Evolutionary conservation across 2,329 filamentous ascomycete genomes (phyloP).

Genomic region (Byssoonygena ceratinophila): DNA sequence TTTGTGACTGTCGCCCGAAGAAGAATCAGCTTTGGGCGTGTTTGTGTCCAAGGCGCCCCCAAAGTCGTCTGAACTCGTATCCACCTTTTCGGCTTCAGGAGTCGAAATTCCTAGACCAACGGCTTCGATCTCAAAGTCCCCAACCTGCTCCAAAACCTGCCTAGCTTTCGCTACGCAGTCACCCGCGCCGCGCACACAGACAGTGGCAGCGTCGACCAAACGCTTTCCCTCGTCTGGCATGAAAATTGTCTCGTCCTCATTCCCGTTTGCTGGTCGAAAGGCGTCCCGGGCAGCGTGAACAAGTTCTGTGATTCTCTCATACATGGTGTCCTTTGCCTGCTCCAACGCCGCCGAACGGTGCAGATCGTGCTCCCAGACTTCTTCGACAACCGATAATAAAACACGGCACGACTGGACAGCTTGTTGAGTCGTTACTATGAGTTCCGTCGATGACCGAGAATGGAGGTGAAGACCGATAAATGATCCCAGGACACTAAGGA

Average conservation of each 20-base stretch:
- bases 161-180: slow-evolving; percentile 85
- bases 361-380: slow-evolving; percentile 67
- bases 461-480: slow-evolving; percentile 91
- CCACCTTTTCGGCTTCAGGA: slow-evolving; percentile 3
- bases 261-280: slow-evolving; percentile 56
- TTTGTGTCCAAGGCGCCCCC: slow-evolving; percentile 4
- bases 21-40: background rate
- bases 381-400: slow-evolving; percentile 68
- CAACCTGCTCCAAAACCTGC: slow-evolving; percentile 73
- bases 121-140: slow-evolving; percentile 72
- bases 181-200: slow-evolving; percentile 78
- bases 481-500: slow-evolving; percentile 80
- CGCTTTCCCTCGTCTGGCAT: slow-evolving; percentile 67
- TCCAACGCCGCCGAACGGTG: slow-evolving; percentile 57
- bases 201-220: slow-evolving; percentile 67
- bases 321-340: slow-evolving; percentile 63
- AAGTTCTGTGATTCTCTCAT: slow-evolving; percentile 66
- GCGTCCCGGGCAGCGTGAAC: slow-evolving; percentile 73
- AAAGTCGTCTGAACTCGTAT: background rate
- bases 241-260: slow-evolving; percentile 64
- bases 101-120: slow-evolving; percentile 41
- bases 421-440: slow-evolving; percentile 71
- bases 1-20: background rate
- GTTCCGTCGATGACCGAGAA: slow-evolving; percentile 76
- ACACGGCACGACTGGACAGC: slow-evolving; percentile 71